Percentiles rank a stretch among this genome's conserved stretches.
Evolutionary conservation across 192 early-diverging fungal species (phyloP).

Genomic region (Jimgerdemannia lactiflua): DNA sequence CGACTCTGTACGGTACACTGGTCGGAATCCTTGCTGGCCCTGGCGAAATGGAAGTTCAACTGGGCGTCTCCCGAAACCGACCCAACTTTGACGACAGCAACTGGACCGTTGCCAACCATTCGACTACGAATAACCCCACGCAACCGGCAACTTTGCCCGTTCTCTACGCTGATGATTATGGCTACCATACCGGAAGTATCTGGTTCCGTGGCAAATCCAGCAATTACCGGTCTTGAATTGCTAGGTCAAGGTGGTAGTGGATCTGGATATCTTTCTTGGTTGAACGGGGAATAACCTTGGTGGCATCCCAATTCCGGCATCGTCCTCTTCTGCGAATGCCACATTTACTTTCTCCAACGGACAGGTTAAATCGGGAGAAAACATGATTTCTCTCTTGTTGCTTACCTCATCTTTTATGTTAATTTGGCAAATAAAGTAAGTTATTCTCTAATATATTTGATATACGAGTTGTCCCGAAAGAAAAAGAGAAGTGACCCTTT

Average conservation of each 20-base stretch:
- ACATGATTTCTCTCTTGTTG: too few species aligned
- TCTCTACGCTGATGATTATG: slow-evolving; percentile 8
- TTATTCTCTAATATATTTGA: too few species aligned
- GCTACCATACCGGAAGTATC: slow-evolving; percentile 12
- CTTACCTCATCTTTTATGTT: too few species aligned
- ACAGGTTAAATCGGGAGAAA: too few species aligned
- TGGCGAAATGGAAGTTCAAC: slow-evolving; percentile 8
- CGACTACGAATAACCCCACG: neutral
- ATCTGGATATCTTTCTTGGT: slow-evolving; percentile 5
- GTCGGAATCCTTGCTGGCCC: slow-evolving; percentile 4
- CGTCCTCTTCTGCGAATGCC: too few species aligned
- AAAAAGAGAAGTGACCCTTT: too few species aligned
- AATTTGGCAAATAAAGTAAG: too few species aligned
- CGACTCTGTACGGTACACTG: slow-evolving; percentile 3
- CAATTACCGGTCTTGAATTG: slow-evolving; percentile 1
- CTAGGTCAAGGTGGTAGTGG: neutral
- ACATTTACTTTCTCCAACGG: too few species aligned
- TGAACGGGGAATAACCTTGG: slow-evolving; percentile 10
- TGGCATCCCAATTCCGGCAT: too few species aligned
- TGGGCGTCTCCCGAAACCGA: slow-evolving; percentile 12
- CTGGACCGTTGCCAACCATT: slow-evolving; percentile 3
- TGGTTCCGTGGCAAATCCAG: slow-evolving; percentile 13
- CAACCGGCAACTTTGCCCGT: neutral
- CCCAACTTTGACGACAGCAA: slow-evolving; percentile 6
- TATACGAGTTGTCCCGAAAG: too few species aligned